Base-by-base conservation (phyloP, 371 early-diverging fungal species). In the Mortierella polycephala region DNA sequence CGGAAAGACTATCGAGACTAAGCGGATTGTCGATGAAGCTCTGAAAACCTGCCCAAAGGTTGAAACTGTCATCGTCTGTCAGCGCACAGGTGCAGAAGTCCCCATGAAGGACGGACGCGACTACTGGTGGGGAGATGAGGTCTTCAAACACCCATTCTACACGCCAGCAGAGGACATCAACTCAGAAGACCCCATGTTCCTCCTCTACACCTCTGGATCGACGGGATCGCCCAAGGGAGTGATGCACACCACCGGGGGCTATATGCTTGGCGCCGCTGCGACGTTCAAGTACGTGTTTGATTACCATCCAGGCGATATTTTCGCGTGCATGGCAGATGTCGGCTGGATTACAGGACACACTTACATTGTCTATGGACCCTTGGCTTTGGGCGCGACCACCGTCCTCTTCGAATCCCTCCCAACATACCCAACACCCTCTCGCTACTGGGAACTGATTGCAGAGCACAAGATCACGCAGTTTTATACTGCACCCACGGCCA, bases 401-500 rank as follows among this genome's bases (percentile, higher is more conserved):
- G 91, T 99, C 57, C 74, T 99, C 52, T 97, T 98, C 81, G 99
- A 98, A 81, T 91, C 93, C 7, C 88, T 93, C 13, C 98, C 96
- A 1, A 90, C 93, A 13, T 95, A 92, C 69, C 97, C 97, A 52
- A 86, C 88, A 57, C 88, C 94, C n/a, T 86, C 87, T 39, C 89
- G 96, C 60, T 91, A 94, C 86, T 97, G 96, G 94, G 79, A 92
- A 63, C 67, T 92, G 21, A 90, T 97, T 46, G 93, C 91, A 60
- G 90, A 93, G 47, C 93, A 95, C 86, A 92, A 89, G 73, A 85
- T 98, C 69, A 98, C 98, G 10, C 98, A 98, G 82, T 94, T 99
- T 73, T 99, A 99, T 83, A 99, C 99, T 30, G 99, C 99, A 0
- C 99, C 99, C 20, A 99, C 99, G 3, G 97, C 98, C 41, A 95